Evolutionary conservation across 164 flowering plant species (phyloP).

Genomic region (Brasenia schreberi): DNA sequence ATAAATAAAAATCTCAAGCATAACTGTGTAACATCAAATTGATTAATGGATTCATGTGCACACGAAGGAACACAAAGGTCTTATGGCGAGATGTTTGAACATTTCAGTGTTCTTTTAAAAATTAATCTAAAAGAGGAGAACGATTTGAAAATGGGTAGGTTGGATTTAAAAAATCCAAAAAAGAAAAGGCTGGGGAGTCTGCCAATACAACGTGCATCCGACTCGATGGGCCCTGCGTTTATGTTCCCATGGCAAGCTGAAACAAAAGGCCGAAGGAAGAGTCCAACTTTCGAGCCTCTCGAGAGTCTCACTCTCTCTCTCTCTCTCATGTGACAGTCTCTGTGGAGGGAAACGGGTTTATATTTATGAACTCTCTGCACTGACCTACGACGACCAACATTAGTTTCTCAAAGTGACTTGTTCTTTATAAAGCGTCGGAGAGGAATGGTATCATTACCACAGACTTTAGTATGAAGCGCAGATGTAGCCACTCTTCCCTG

Average conservation of each 20-base stretch:
- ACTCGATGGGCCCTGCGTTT: slow-evolving; percentile 4
- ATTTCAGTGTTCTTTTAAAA: neutral
- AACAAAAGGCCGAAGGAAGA: neutral
- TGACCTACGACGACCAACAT: neutral
- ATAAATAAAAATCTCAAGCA: too few relatives aligned
- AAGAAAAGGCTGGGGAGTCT: slow-evolving; percentile 4
- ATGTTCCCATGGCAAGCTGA: neutral
- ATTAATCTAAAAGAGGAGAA: neutral
- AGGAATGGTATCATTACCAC: too few relatives aligned
- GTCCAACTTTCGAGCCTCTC: slow-evolving; percentile 6
- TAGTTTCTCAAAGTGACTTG: neutral
- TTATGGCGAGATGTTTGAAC: neutral
- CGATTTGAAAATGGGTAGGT: neutral
- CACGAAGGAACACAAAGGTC: too few relatives aligned
- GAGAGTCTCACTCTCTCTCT: slow-evolving; percentile 6
- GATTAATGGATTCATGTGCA: too few relatives aligned
- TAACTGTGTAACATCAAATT: too few relatives aligned
- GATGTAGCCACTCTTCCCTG: neutral
- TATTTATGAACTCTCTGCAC: too few relatives aligned
- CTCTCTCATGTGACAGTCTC: neutral
- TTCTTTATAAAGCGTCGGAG: too few relatives aligned
- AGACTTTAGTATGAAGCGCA: neutral
- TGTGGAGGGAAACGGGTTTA: neutral
- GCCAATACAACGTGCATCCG: slow-evolving; percentile 11
- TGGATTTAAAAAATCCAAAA: neutral